Evolutionary conservation across 805 yeast species (phyloP), one percentile per base, ranked within the genome.

Genomic region (Dipodascus geniculatus): DNA sequence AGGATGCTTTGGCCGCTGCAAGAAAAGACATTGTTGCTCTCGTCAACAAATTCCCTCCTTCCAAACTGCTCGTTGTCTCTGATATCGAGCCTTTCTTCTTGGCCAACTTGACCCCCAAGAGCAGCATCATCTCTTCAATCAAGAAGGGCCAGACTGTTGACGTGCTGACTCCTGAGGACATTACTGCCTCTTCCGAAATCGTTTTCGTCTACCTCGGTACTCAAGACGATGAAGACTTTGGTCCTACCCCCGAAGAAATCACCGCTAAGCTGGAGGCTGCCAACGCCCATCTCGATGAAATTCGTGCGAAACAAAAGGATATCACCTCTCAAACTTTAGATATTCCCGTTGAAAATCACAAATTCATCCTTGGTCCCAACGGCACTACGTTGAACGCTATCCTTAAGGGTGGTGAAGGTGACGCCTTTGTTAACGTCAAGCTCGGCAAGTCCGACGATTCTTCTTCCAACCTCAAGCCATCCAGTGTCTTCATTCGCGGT

Each of bases 41-140:
- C 20, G 96, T 93, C 53, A 89, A 87, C 68, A 71, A 74, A 52
- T 75, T 83, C 53, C 73, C 87, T 6, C 96, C 97, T 35, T 72
- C 77, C 48, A 78, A 79, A 55, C 77, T 87, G 33, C 69, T 71
- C 56, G 70, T 71, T 9, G 70, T 87, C 48, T 65, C 72, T 4
- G 96, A 86, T 61, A 76, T 91, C 58, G 87, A 85, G 60, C 69
- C 80, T 11, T 80, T 84, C 63, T 78, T 85, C 56, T 65, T 74
- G 50, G 63, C 67, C 19, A 74, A 73, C 57, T 74, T 84, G 68
- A n/a, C 69, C 9, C 31, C 49, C 6, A 23, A 23, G 70, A 55
- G 52, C 33, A 52, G 56, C 38, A 55, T 55, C 22, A 42, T 59
- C 3, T 55, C 54, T 42, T 51, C 51, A 33, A 55, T 49, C 64